Conservation (phyloP, 2,329 filamentous ascomycete genomes). For the Fusarium siculi region DNA sequence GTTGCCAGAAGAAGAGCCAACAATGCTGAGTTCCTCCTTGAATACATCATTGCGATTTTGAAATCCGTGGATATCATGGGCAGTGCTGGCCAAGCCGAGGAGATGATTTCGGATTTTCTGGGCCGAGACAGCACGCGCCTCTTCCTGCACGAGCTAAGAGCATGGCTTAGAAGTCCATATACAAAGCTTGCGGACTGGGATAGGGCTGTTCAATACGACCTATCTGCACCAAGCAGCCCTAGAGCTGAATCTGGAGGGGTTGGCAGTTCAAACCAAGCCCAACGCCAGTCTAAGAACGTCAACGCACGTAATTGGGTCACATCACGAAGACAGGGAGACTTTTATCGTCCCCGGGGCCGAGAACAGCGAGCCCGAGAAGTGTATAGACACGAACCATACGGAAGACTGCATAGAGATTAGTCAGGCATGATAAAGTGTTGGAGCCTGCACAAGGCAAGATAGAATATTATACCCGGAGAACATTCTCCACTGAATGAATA, state of each 20-base stretch:
- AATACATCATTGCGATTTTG: slow-evolving; percentile 86
- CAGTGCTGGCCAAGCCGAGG: slow-evolving; percentile 80
- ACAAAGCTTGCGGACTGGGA: slow-evolving; percentile 81
- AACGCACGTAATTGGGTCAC: not conserved
- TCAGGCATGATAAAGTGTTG: not conserved
- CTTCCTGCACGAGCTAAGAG: slow-evolving; percentile 86
- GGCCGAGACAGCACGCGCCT: slow-evolving; percentile 77
- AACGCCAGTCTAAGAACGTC: not conserved
- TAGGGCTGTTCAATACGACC: slow-evolving; percentile 75
- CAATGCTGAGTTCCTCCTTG: slow-evolving; percentile 85
- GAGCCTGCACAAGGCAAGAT: slow-evolving; percentile 30
- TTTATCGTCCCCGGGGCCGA: slow-evolving; percentile 39
- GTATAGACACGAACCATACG: slow-evolving; percentile 32
- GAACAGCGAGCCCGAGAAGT: slow-evolving; percentile 1
- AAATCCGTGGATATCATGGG: slow-evolving; percentile 85
- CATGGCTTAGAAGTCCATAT: slow-evolving; percentile 86
- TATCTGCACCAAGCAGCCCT: not conserved
- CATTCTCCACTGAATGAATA: slow-evolving; percentile 18
- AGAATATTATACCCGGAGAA: slow-evolving; percentile 40
- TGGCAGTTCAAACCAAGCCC: not conserved
- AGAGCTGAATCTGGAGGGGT: not conserved
- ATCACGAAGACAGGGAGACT: slow-evolving; percentile 38
- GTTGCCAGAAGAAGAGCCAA: slow-evolving; percentile 58
- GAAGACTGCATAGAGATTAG: slow-evolving; percentile 5
- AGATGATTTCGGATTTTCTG: slow-evolving; percentile 81